Evolutionary conservation across 306 rosid genomes (phyloP).

Genomic region (Cucumis hystrix): DNA sequence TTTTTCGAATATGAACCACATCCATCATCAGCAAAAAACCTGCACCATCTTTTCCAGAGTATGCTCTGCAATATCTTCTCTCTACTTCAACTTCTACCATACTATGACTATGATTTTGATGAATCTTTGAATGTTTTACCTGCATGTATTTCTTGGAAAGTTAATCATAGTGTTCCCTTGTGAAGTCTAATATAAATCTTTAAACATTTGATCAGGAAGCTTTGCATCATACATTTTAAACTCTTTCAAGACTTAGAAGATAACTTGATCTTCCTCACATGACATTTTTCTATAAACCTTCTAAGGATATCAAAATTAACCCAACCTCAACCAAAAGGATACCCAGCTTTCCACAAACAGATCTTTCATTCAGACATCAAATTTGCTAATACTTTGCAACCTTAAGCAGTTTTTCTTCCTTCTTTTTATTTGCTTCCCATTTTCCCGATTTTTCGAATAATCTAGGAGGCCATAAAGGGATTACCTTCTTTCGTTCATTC

Average conservation of each 20-base stretch:
- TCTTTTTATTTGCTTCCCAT: not conserved
- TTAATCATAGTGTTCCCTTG: not conserved
- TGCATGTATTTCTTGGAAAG: not conserved
- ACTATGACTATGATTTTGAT: not conserved
- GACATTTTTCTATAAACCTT: not conserved
- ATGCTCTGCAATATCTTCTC: conserved; percentile 22
- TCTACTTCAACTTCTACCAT: conserved; percentile 2
- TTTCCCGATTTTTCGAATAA: not conserved
- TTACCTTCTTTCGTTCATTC: not conserved
- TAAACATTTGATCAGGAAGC: not conserved
- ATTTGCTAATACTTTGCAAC: not conserved
- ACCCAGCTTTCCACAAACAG: not conserved
- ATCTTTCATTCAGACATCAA: not conserved
- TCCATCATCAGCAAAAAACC: conserved; percentile 76
- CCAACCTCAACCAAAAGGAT: not conserved
- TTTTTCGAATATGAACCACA: conserved; percentile 81
- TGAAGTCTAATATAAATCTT: not conserved
- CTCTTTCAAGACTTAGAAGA: not conserved
- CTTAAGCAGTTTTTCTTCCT: not conserved
- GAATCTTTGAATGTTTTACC: not conserved
- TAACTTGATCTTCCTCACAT: not conserved
- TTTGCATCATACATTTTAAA: not conserved
- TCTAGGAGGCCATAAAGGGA: not conserved
- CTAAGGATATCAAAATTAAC: not conserved
- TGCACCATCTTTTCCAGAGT: conserved; percentile 91